A percentile compares a stretch with the other conserved stretches of the same genome.
Evolutionary conservation across 1,284 basidiomycete genomes (phyloP).

Genomic region (Ceratobasidium sp.): DNA sequence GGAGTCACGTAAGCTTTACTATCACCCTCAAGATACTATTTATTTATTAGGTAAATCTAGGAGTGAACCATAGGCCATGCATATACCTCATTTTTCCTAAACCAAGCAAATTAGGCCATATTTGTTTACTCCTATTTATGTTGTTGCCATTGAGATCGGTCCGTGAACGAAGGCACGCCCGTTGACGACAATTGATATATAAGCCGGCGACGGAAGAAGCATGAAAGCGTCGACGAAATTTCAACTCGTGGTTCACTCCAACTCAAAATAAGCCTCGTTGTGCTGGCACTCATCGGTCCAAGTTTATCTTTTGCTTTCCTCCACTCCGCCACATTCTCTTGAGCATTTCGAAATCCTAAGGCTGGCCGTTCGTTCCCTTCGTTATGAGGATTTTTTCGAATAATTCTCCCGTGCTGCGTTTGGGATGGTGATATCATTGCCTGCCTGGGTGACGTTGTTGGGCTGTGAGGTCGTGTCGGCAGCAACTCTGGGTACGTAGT

Average conservation of each 20-base stretch:
- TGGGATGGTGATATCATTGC: neutral
- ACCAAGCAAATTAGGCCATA: too few species aligned
- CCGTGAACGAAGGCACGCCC: neutral
- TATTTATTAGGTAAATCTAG: too few species aligned
- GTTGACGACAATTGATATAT: slow-evolving; percentile 8
- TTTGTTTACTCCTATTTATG: neutral
- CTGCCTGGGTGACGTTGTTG: neutral
- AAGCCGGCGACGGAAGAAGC: slow-evolving; percentile 3
- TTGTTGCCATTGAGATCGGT: slow-evolving; percentile 15
- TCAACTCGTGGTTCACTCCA: neutral
- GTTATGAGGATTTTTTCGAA: neutral
- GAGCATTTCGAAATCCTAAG: neutral
- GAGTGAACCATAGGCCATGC: too few species aligned
- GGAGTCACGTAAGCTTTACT: too few species aligned
- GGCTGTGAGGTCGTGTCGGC: slow-evolving; percentile 4
- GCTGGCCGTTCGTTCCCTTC: slow-evolving; percentile 18
- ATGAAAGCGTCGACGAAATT: neutral
- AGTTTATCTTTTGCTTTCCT: neutral
- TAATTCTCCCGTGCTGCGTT: neutral
- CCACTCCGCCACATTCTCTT: too few species aligned
- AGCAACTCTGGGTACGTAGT: slow-evolving; percentile 25
- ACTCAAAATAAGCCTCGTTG: slow-evolving; percentile 10
- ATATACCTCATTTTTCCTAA: too few species aligned
- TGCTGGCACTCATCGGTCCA: slow-evolving; percentile 13
- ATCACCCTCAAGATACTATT: too few species aligned